phyloP scores from a whole-genome alignment of 2,329 filamentous ascomycete species.

The Sordariomycetes sp. region DNA sequence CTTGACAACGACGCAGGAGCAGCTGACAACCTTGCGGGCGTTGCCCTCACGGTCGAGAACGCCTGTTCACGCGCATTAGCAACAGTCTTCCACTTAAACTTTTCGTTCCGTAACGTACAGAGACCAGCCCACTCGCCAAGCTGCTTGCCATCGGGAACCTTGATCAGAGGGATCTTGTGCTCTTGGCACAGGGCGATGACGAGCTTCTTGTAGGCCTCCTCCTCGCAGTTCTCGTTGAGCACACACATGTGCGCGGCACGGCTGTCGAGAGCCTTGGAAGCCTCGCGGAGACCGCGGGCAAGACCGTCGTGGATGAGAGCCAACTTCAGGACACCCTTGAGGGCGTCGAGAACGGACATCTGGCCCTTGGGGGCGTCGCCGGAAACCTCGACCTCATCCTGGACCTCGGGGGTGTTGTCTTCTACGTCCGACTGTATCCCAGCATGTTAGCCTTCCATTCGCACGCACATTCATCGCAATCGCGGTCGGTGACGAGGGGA shows the following conservation, averaged over 20 bases:
- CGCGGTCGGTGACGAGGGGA: background rate
- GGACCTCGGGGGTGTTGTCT: constrained; percentile 86
- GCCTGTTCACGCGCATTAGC: constrained; percentile 47
- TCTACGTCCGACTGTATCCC: constrained; percentile 92
- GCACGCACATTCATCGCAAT: background rate
- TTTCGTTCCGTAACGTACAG: constrained; percentile 58
- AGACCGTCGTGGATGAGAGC: constrained; percentile 99
- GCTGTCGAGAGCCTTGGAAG: constrained; percentile 96
- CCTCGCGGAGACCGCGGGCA: constrained; percentile 95
- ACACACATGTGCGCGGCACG: constrained; percentile 99
- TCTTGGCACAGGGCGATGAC: constrained; percentile 97
- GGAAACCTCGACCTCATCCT: constrained; percentile 89
- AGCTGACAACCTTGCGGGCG: constrained; percentile 99
- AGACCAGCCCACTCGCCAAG: constrained; percentile 99
- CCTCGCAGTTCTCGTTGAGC: constrained; percentile 98
- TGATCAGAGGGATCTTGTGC: constrained; percentile 99
- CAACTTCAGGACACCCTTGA: constrained; percentile 98
- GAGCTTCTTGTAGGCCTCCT: constrained; percentile 99
- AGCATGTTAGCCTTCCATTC: constrained; percentile 1
- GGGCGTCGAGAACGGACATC: constrained; percentile 96
- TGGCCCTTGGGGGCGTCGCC: constrained; percentile 85
- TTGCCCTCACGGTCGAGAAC: constrained; percentile 99
- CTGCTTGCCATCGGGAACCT: constrained; percentile 99
- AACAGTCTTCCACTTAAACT: constrained; percentile 3
- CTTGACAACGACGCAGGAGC: constrained; percentile 99